Evolutionary conservation across 768 basidiomycete species (phyloP).

Genomic region (Naganishia kalamii): DNA sequence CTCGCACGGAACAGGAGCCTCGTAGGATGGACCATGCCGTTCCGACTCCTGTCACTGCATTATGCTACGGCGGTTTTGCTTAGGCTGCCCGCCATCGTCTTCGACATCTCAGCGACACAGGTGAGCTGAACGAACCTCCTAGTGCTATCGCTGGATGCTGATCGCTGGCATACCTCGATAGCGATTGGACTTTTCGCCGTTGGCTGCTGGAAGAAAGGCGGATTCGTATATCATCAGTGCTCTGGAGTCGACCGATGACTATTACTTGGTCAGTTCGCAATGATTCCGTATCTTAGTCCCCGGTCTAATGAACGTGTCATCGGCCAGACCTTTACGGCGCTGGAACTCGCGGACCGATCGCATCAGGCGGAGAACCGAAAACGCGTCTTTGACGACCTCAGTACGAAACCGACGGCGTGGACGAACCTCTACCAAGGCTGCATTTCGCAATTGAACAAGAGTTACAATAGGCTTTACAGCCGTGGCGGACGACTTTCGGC

Average conservation of each 20-base stretch:
- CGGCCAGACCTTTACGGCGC: constrained; percentile 39
- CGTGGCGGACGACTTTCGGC: background rate
- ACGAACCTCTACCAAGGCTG: constrained; percentile 5
- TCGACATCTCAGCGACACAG: constrained; percentile 36
- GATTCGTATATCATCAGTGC: constrained; percentile 38
- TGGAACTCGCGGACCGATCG: constrained; percentile 37
- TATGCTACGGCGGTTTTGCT: constrained; percentile 13
- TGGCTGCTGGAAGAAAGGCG: constrained; percentile 33
- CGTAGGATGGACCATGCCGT: background rate
- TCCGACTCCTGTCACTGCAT: constrained; percentile 10
- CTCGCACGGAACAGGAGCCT: constrained; percentile 4
- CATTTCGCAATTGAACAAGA: constrained; percentile 8
- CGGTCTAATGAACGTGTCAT: background rate
- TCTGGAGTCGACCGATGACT: constrained; percentile 34
- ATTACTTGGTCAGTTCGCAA: constrained; percentile 33
- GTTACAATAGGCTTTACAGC: background rate
- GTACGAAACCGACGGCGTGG: constrained; percentile 18
- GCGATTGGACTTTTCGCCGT: constrained; percentile 38
- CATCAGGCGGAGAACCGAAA: constrained; percentile 23
- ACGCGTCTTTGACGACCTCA: constrained; percentile 16
- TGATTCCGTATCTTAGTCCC: background rate
- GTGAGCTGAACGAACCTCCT: constrained; percentile 23
- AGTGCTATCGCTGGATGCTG: constrained; percentile 2
- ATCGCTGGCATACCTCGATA: constrained; percentile 3
- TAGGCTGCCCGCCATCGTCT: constrained; percentile 27